Evolutionary conservation across 2,329 filamentous ascomycete genomes (phyloP).

Genomic region (Alternaria ethzedia): DNA sequence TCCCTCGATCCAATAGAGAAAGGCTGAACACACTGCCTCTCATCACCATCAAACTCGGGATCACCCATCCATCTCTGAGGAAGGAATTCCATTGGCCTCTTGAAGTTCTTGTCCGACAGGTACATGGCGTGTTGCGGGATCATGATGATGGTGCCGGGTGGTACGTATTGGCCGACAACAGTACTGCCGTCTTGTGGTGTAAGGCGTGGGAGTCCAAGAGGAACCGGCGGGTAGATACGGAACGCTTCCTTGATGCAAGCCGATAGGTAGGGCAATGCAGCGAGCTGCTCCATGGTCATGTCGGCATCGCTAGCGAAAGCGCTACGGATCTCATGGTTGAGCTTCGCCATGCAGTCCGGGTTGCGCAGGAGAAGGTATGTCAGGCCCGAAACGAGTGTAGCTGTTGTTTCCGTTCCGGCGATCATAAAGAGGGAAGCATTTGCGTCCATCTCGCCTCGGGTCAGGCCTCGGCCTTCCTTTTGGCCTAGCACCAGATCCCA

Average conservation of each 20-base stretch:
- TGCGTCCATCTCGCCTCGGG: conserved; percentile 46
- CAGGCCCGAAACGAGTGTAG: conserved; percentile 49
- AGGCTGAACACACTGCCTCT: conserved; percentile 48
- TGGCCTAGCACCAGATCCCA: conserved; percentile 49
- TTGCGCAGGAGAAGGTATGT: conserved; percentile 46
- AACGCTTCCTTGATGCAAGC: conserved; percentile 52
- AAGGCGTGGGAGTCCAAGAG: conserved; percentile 41
- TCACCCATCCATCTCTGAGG: conserved; percentile 52
- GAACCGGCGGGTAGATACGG: conserved; percentile 52
- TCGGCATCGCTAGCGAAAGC: conserved; percentile 36
- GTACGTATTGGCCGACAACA: conserved; percentile 47
- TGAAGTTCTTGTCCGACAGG: conserved; percentile 40
- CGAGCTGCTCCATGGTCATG: conserved; percentile 42
- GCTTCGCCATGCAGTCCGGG: conserved; percentile 28
- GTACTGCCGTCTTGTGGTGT: conserved; percentile 46
- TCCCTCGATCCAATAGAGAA: conserved; percentile 54
- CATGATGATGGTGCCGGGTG: conserved; percentile 26
- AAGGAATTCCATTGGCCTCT: conserved; percentile 42
- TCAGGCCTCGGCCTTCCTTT: conserved; percentile 37
- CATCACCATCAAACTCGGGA: conserved; percentile 31
- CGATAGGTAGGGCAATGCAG: conserved; percentile 45
- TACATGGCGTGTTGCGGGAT: conserved; percentile 30
- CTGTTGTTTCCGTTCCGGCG: conserved; percentile 56
- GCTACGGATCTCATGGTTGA: conserved; percentile 38
- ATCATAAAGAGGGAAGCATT: conserved; percentile 49